A percentile compares a stretch with the other conserved stretches of the same genome.
phyloP scores from a whole-genome alignment of 1,284 basidiomycete genomes.

The Xanthoconium separans region DNA sequence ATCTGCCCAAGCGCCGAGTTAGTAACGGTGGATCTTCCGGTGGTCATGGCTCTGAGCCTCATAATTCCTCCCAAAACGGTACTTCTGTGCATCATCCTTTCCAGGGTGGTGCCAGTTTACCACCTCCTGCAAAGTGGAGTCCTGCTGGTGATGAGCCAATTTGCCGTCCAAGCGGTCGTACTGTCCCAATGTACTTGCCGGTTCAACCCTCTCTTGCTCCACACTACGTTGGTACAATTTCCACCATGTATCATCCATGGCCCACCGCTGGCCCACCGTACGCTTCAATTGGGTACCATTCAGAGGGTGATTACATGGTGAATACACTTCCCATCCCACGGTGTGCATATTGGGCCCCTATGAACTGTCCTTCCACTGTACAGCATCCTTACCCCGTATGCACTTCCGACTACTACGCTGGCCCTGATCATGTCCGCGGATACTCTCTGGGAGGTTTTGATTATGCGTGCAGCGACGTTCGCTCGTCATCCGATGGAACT shows the following conservation, averaged over 20 bases:
- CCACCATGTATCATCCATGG: slow-evolving; percentile 42
- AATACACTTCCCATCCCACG: slow-evolving; percentile 28
- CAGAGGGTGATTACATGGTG: slow-evolving; percentile 19
- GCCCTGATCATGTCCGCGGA: slow-evolving; percentile 53
- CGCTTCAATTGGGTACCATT: slow-evolving; percentile 23
- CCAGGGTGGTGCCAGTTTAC: slow-evolving; percentile 42
- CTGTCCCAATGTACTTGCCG: slow-evolving; percentile 59
- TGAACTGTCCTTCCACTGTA: slow-evolving; percentile 41
- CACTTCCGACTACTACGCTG: slow-evolving; percentile 46
- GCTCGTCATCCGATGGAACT: slow-evolving; percentile 42
- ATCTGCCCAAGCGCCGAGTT: slow-evolving; percentile 65
- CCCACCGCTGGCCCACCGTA: slow-evolving; percentile 34
- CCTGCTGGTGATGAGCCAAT: slow-evolving; percentile 74
- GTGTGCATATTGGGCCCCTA: slow-evolving; percentile 40
- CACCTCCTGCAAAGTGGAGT: slow-evolving; percentile 79
- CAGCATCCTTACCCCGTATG: slow-evolving; percentile 55
- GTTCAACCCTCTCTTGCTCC: slow-evolving; percentile 51
- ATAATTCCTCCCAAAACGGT: slow-evolving; percentile 1
- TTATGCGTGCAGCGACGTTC: slow-evolving; percentile 47
- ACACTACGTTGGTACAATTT: slow-evolving; percentile 26
- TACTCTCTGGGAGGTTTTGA: slow-evolving; percentile 60
- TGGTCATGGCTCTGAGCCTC: slow-evolving; percentile 1
- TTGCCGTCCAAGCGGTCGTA: slow-evolving; percentile 48
- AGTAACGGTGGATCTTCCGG: slow-evolving; percentile 17
- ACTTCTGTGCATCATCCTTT: slow-evolving; percentile 9